A percentile compares a stretch with the other conserved stretches of the same genome.
phyloP scores from a whole-genome alignment of 495 filamentous ascomycete species.

The Tuber magnatum region DNA sequence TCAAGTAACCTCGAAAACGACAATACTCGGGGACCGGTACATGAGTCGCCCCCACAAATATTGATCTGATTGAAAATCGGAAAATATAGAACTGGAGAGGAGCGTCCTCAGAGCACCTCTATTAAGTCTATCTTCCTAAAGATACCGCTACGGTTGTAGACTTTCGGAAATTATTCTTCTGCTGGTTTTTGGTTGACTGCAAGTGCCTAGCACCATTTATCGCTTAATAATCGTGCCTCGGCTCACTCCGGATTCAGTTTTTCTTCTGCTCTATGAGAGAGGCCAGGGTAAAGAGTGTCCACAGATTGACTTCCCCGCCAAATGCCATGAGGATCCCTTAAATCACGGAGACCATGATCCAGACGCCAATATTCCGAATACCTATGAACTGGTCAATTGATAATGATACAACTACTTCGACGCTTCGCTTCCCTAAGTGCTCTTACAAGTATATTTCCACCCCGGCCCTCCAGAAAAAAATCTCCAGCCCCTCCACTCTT shows the following conservation, averaged over 20 bases:
- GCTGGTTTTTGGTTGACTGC: no score
- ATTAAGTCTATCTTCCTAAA: no score
- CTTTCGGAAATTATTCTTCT: no score
- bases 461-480: not conserved
- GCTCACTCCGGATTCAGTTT: not conserved
- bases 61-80: no score
- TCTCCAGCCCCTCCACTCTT: not conserved
- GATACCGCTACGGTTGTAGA: no score
- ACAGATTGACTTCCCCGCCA: not conserved
- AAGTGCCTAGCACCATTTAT: not conserved
- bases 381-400: not conserved
- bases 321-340: not conserved
- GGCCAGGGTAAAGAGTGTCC: not conserved
- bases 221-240: not conserved
- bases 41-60: no score
- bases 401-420: constrained; percentile 1
- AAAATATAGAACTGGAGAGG: no score
- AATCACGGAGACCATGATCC: not conserved
- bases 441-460: not conserved
- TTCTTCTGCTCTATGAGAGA: not conserved
- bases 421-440: not conserved
- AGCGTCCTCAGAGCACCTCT: no score
- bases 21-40: no score
- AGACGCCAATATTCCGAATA: not conserved
- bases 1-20: no score